Conservation (phyloP, 164 flowering plant genomes). For the Piper betle region DNA sequence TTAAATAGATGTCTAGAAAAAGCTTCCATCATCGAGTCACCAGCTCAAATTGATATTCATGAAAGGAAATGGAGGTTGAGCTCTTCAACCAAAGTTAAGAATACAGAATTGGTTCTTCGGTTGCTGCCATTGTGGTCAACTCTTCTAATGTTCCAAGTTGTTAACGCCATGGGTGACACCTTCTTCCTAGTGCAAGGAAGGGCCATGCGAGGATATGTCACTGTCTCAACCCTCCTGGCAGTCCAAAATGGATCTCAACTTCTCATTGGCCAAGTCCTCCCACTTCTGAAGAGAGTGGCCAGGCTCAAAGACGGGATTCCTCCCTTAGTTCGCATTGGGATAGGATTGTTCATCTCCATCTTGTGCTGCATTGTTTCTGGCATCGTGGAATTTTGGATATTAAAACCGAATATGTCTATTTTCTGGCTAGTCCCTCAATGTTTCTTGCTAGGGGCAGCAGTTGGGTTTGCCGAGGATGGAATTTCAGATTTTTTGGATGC, state of each 20-base stretch:
- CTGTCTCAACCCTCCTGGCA: neutral
- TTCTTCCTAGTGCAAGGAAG: slow-evolving; percentile 18
- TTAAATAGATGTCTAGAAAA: slow-evolving; percentile 14
- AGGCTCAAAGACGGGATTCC: slow-evolving; percentile 5
- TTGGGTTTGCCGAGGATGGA: no score
- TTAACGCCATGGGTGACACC: slow-evolving; percentile 12
- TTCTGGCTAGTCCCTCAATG: slow-evolving; percentile 19
- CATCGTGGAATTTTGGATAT: slow-evolving; percentile 11
- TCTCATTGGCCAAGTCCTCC: neutral
- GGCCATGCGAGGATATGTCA: slow-evolving; percentile 6
- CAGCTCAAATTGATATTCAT: slow-evolving; percentile 1
- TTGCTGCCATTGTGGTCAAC: no score
- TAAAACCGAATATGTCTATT: slow-evolving; percentile 9
- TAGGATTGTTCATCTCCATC: slow-evolving; percentile 14
- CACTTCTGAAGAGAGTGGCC: no score
- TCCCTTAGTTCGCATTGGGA: slow-evolving; percentile 8
- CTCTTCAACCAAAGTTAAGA: slow-evolving; percentile 16
- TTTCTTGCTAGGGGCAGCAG: no score
- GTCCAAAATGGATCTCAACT: slow-evolving; percentile 8
- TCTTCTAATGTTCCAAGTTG: slow-evolving; percentile 14
- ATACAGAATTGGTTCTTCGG: slow-evolving; percentile 16
- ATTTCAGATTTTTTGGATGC: no score
- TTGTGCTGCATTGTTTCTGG: slow-evolving; percentile 12
- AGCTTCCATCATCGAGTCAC: slow-evolving; percentile 12
- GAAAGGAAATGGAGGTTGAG: slow-evolving; percentile 13